Conservation (phyloP, 1,284 basidiomycete genomes). For the Mycosarcoma maydis region DNA sequence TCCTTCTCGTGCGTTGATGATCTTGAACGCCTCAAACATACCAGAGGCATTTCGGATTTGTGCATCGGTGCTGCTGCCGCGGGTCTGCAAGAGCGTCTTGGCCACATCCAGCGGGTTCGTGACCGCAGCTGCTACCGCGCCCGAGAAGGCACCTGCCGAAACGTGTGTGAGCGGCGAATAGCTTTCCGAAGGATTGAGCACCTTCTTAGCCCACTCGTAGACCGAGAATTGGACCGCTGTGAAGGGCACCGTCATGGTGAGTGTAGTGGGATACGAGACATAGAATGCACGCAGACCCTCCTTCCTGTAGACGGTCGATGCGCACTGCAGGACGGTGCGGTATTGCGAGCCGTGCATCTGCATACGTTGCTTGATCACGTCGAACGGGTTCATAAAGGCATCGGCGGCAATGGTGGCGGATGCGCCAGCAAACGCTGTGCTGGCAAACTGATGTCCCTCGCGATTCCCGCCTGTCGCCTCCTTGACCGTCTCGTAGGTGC, state of each 20-base stretch:
- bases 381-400: slow-evolving; percentile 99
- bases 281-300: slow-evolving; percentile 95
- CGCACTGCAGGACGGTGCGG: slow-evolving; percentile 83
- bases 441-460: slow-evolving; percentile 80
- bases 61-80: slow-evolving; percentile 81
- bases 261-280: slow-evolving; percentile 95
- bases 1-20: slow-evolving; percentile 88
- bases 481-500: slow-evolving; percentile 92
- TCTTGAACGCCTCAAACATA: slow-evolving; percentile 86
- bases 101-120: slow-evolving; percentile 99
- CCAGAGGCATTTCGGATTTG: slow-evolving; percentile 85
- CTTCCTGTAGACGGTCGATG: slow-evolving; percentile 80
- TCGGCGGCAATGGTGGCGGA: slow-evolving; percentile 93
- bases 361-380: slow-evolving; percentile 99
- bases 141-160: slow-evolving; percentile 87
- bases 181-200: slow-evolving; percentile 83
- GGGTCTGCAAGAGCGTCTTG: slow-evolving; percentile 94
- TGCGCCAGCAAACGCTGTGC: slow-evolving; percentile 90
- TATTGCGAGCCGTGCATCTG: slow-evolving; percentile 92
- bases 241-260: slow-evolving; percentile 94
- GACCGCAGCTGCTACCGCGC: slow-evolving; percentile 91
- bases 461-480: slow-evolving; percentile 89
- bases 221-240: slow-evolving; percentile 97
- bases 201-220: slow-evolving; percentile 90
- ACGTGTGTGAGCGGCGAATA: slow-evolving; percentile 95